Conservation (phyloP, 306 rosid genomes). For the Dryas alaskensis region DNA sequence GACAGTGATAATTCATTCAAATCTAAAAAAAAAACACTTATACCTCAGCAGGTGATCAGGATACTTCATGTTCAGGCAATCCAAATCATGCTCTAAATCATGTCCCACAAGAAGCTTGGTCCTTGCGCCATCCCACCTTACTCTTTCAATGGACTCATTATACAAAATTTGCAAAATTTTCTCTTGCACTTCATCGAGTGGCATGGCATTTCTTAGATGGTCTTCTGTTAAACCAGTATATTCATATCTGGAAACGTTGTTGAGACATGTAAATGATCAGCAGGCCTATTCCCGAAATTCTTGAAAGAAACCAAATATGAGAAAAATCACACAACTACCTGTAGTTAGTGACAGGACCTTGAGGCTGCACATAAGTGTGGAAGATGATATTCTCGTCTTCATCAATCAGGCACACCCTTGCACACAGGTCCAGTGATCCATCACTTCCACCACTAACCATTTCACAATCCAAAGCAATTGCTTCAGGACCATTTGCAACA, state of each 20-base stretch:
- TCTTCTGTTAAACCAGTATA: slow-evolving; percentile 74
- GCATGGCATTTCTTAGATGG: slow-evolving; percentile 67
- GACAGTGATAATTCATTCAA: neutral
- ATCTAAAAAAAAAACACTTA: slow-evolving; percentile 7
- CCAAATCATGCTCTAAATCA: slow-evolving; percentile 65
- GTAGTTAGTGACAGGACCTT: slow-evolving; percentile 55
- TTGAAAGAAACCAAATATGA: slow-evolving; percentile 25
- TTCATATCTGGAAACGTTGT: slow-evolving; percentile 54
- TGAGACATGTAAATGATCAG: slow-evolving; percentile 10
- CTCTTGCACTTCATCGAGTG: slow-evolving; percentile 57
- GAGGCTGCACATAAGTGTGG: slow-evolving; percentile 63
- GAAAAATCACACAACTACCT: slow-evolving; percentile 42
- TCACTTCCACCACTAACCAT: slow-evolving; percentile 93
- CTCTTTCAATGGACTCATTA: slow-evolving; percentile 53
- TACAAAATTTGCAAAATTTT: slow-evolving; percentile 59
- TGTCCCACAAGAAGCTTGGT: slow-evolving; percentile 90
- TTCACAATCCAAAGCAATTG: slow-evolving; percentile 77
- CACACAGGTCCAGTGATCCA: slow-evolving; percentile 79
- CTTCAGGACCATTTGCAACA: slow-evolving; percentile 33
- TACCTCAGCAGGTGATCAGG: slow-evolving; percentile 78
- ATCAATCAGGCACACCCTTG: slow-evolving; percentile 69
- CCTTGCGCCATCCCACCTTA: slow-evolving; percentile 60
- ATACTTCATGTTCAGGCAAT: slow-evolving; percentile 62
- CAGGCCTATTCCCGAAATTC: neutral
- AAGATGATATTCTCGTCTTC: slow-evolving; percentile 72